These are phyloP conservation scores for Hymenochaete sp. DNA, from an alignment of 1,284 basidiomycete genomes.

Conservation along the genomic window DNA sequence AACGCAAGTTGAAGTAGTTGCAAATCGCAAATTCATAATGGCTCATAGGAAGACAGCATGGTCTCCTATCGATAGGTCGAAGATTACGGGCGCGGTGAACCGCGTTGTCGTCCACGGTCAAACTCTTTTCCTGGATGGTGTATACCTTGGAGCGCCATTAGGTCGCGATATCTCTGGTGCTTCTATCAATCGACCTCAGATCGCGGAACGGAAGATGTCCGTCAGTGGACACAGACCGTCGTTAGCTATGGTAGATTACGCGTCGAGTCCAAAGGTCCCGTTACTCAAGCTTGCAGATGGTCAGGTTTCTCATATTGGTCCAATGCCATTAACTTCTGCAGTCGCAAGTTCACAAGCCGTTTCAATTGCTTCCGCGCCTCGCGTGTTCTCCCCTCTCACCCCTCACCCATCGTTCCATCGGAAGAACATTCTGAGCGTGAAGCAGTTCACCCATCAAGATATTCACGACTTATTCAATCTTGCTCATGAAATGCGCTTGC, in stretches of 20 bases:
- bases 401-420: conserved; percentile 71
- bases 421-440: conserved; percentile 90
- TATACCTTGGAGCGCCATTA: conserved; percentile 47
- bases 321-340: conserved; percentile 27
- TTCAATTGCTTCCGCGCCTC: conserved; percentile 20
- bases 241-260: conserved; percentile 20
- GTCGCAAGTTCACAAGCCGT: conserved; percentile 21
- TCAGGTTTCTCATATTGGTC: conserved; percentile 19
- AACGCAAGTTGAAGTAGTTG: conserved; percentile 89
- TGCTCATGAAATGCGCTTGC: conserved; percentile 93
- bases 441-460: conserved; percentile 87
- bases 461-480: conserved; percentile 92
- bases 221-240: conserved; percentile 22
- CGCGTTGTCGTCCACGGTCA: conserved; percentile 89
- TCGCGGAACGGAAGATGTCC: conserved; percentile 29
- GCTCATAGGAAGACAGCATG: conserved; percentile 45
- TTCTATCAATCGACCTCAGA: conserved; percentile 43
- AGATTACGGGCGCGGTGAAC: conserved; percentile 74
- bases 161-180: conserved; percentile 81
- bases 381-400: conserved; percentile 25
- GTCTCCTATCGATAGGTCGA: conserved; percentile 75
- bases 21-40: conserved; percentile 70
- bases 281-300: conserved; percentile 12
- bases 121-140: conserved; percentile 89
- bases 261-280: conserved; percentile 15